Conservation (phyloP, 1,284 basidiomycete species). For the Neonothopanus nambi region DNA sequence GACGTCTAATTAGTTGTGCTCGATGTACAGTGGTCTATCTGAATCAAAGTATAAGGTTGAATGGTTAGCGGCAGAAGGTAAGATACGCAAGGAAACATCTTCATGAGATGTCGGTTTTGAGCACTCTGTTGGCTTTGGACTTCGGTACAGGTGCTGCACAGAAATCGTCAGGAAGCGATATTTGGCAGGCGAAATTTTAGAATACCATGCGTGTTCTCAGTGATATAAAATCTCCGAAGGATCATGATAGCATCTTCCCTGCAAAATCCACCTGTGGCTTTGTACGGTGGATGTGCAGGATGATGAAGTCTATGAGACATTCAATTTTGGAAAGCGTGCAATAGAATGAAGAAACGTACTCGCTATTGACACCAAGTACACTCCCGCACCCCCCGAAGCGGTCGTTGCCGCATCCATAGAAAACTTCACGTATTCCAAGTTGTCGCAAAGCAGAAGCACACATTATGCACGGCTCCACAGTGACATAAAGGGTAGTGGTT, state of each 20-base stretch:
- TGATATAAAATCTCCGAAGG: slow-evolving; percentile 92
- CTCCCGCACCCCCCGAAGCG: slow-evolving; percentile 98
- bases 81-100: background rate
- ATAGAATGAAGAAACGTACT: slow-evolving; percentile 43
- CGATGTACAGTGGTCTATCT: no score
- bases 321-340: slow-evolving; percentile 1
- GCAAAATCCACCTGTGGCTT: slow-evolving; percentile 80
- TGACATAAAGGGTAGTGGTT: slow-evolving; percentile 91
- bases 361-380: slow-evolving; percentile 83
- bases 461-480: slow-evolving; percentile 99
- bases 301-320: slow-evolving; percentile 51
- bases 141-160: slow-evolving; percentile 71
- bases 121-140: slow-evolving; percentile 68
- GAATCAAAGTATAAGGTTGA: no score
- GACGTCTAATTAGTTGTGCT: no score
- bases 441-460: slow-evolving; percentile 95
- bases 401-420: slow-evolving; percentile 95
- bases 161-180: slow-evolving; percentile 12
- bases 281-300: slow-evolving; percentile 74
- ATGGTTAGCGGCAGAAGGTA: no score
- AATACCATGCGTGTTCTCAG: slow-evolving; percentile 90
- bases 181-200: slow-evolving; percentile 10
- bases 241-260: slow-evolving; percentile 96
- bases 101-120: slow-evolving; percentile 68
- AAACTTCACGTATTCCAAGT: slow-evolving; percentile 88